Percentiles rank a stretch among this genome's conserved stretches.
Conservation (phyloP, 106 monocot species). For the Dendrobium chrysotoxum region DNA sequence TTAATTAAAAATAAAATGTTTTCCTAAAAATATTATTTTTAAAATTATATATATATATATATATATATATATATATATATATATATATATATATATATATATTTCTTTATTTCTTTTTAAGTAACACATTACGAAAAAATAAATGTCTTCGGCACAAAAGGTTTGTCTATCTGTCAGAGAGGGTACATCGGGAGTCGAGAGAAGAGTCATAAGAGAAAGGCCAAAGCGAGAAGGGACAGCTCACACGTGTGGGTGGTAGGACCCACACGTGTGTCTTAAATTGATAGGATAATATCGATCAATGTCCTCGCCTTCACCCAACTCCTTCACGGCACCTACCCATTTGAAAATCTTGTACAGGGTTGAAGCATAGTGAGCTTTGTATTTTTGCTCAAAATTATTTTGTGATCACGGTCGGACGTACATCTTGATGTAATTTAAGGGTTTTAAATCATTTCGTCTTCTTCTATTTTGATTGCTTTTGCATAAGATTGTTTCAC, state of each 20-base stretch:
- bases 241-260: not conserved
- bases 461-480: too few species aligned
- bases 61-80: too few species aligned
- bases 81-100: too few species aligned
- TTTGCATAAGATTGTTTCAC: not conserved
- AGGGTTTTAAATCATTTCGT: not conserved
- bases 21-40: too few species aligned
- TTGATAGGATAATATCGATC: slow-evolving; percentile 2
- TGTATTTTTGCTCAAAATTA: not conserved
- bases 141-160: not conserved
- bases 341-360: not conserved
- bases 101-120: too few species aligned
- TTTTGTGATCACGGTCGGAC: not conserved
- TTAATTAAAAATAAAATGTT: too few species aligned
- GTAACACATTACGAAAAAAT: too few species aligned
- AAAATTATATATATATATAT: too few species aligned
- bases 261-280: not conserved
- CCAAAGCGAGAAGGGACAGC: not conserved
- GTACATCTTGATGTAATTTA: not conserved
- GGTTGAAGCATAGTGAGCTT: not conserved
- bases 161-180: not conserved
- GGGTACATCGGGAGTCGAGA: not conserved
- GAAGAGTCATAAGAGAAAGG: not conserved
- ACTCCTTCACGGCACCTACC: not conserved
- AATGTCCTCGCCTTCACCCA: not conserved